Evolutionary conservation across 495 filamentous ascomycete genomes (phyloP).

Genomic region (Sphaerosporella brunnea): DNA sequence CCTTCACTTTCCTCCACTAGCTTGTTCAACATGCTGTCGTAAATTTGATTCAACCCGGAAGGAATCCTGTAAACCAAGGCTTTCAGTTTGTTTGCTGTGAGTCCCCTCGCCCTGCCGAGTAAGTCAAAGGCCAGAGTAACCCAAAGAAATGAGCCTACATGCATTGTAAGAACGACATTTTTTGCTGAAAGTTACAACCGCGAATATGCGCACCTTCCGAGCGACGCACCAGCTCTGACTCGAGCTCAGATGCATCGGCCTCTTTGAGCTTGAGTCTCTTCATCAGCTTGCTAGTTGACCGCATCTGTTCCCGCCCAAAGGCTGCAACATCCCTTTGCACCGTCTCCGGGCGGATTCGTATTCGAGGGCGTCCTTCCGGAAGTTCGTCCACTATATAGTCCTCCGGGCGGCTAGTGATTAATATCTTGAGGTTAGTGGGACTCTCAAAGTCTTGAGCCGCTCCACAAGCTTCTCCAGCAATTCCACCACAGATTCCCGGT

Average conservation of each 20-base stretch:
- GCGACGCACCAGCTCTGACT: background rate
- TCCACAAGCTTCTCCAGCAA: background rate
- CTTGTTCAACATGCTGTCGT: background rate
- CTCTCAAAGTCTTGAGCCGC: background rate
- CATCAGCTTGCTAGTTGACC: background rate
- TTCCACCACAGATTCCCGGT: background rate
- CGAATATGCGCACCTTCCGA: background rate
- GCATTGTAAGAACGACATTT: no score
- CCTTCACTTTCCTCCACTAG: background rate
- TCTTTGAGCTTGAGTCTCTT: background rate
- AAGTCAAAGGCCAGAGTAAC: background rate
- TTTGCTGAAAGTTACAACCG: no score
- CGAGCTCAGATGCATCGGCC: background rate
- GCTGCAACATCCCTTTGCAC: background rate
- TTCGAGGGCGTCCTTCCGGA: background rate
- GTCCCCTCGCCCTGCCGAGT: background rate
- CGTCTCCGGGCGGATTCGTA: background rate
- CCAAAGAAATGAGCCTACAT: constrained; percentile 1
- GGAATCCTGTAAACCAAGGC: background rate
- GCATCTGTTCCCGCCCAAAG: background rate
- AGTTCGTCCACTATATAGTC: background rate
- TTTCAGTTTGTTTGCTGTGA: constrained; percentile 4
- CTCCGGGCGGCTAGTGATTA: constrained; percentile 3
- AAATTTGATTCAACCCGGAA: background rate
- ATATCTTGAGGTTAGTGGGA: background rate